These are phyloP conservation scores for Collybiopsis confluens DNA, from an alignment of 768 basidiomycete genomes.

Conservation along the genomic window DNA sequence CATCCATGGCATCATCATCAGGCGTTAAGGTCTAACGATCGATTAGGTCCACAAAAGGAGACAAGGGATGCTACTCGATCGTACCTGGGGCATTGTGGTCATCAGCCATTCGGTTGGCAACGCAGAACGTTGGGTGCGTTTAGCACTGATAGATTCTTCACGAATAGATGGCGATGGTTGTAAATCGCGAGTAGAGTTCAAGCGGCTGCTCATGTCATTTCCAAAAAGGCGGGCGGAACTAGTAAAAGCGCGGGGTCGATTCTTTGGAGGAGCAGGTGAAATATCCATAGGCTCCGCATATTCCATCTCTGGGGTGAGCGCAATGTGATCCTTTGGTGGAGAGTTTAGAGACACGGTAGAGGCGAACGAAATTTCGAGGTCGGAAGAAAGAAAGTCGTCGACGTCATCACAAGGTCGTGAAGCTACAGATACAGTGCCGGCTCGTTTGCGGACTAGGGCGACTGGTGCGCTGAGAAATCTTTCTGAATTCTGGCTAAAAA, in stretches of 20 bases:
- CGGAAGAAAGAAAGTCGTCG: conserved; percentile 69
- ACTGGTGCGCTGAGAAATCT: conserved; percentile 41
- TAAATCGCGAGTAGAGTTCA: conserved; percentile 27
- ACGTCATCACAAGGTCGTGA: conserved; percentile 41
- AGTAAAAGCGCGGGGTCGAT: conserved; percentile 64
- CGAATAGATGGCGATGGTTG: conserved; percentile 28
- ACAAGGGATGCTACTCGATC: conserved; percentile 19
- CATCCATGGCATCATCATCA: conserved; percentile 73
- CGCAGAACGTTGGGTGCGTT: conserved; percentile 57
- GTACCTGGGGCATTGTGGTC: conserved; percentile 23
- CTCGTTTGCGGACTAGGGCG: conserved; percentile 32
- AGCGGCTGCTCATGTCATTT: conserved; percentile 63
- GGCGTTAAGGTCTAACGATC: conserved; percentile 28
- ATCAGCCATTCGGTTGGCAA: conserved; percentile 62
- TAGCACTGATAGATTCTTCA: conserved; percentile 33
- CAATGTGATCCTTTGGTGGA: conserved; percentile 47
- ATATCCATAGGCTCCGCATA: conserved; percentile 76
- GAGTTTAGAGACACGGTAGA: conserved; percentile 79
- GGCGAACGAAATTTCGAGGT: conserved; percentile 78
- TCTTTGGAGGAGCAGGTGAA: conserved; percentile 54
- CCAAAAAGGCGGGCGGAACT: conserved; percentile 68
- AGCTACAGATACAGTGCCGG: neutral
- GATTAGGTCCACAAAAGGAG: conserved; percentile 2
- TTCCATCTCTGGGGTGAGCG: conserved; percentile 43
- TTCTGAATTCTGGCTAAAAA: conserved; percentile 37